Evolutionary conservation across 2,329 filamentous ascomycete genomes (phyloP).

Genomic region (Aureobasidium namibiae): DNA sequence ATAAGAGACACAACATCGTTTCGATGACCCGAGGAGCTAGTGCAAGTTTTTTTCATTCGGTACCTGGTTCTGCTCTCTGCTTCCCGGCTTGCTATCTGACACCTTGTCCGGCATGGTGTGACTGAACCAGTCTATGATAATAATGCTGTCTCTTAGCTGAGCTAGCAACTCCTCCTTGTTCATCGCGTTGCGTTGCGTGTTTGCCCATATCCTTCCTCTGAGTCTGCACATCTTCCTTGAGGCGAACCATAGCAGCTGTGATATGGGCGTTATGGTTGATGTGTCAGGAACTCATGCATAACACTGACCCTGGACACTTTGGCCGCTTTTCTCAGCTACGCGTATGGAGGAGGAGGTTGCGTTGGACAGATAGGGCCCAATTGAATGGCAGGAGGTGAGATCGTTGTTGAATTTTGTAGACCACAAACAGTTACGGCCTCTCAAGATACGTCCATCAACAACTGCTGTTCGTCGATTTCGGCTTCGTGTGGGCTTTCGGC

Average conservation of each 20-base stretch:
- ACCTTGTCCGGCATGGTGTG: not conserved
- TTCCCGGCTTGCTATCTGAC: not conserved
- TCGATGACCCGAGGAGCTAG: too few species aligned
- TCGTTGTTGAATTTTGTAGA: not conserved
- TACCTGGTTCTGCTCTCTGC: not conserved
- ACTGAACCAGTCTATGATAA: not conserved
- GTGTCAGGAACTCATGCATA: not conserved
- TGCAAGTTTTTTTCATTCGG: too few species aligned
- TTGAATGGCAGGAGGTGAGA: not conserved
- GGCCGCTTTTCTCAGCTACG: not conserved
- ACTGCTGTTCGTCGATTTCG: slow-evolving; percentile 6
- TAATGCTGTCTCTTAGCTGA: not conserved
- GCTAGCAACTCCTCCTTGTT: not conserved
- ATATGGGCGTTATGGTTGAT: not conserved
- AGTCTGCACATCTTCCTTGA: not conserved
- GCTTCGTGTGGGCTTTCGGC: slow-evolving; percentile 8
- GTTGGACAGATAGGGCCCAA: not conserved
- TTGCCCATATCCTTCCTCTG: not conserved
- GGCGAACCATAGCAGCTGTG: not conserved
- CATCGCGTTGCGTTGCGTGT: too few species aligned
- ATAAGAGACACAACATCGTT: too few species aligned
- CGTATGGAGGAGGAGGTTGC: not conserved
- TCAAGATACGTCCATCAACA: slow-evolving; percentile 11
- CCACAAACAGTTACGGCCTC: not conserved
- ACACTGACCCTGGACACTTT: not conserved